Evolutionary conservation across 371 early-diverging fungal species (phyloP), one percentile per base, ranked within the genome.

Genomic region (Dentiscutata heterogama): DNA sequence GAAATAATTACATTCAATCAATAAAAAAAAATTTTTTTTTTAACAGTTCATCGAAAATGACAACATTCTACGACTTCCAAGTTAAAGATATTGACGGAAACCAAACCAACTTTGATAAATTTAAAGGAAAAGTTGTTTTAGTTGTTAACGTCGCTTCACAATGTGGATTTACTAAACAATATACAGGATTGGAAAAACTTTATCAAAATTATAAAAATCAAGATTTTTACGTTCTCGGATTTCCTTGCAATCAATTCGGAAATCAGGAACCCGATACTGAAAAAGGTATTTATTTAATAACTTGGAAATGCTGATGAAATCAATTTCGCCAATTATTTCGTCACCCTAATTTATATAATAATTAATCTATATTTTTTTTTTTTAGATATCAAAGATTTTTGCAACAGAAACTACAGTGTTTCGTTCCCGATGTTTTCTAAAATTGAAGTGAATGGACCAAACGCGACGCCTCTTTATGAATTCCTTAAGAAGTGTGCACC

Each of bases 121-220:
- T 89, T 31, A 82, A 89, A 82, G 91, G 90, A 87, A 94, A 96
- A 90, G 96, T 95, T 20, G 93, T 96, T 42, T 88, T 96, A 56
- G 87, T 99, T 58, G 97, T 97, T 80, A 99, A 99, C 87, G 95
- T 97, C 42, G 99, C 99, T 31, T 95, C 96, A 77, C 92, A 97
- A 81, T 99, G 99, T 87, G 98, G 98, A 13, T 95, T 95, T 84
- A 97, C 99, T 20, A 86, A 91, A 11, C 97, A 97, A 85, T 98
- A 97, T 88, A 81, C 84, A 42, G 95, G 93, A 25, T 89, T 99
- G 25, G 94, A 95, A 87, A 82, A 89, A 31, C 89, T 99, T 53
- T 89, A 96, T 90, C 84, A 96, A 68, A 90, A 94, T 83, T 95
- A 95, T 89, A 88, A 93, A 64, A 95, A 94, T 74, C 84, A 91